Percentiles rank a stretch among this genome's conserved stretches.
Evolutionary conservation across 768 basidiomycete genomes (phyloP).

Genomic region (Rhodosporidiobolus sp.): DNA sequence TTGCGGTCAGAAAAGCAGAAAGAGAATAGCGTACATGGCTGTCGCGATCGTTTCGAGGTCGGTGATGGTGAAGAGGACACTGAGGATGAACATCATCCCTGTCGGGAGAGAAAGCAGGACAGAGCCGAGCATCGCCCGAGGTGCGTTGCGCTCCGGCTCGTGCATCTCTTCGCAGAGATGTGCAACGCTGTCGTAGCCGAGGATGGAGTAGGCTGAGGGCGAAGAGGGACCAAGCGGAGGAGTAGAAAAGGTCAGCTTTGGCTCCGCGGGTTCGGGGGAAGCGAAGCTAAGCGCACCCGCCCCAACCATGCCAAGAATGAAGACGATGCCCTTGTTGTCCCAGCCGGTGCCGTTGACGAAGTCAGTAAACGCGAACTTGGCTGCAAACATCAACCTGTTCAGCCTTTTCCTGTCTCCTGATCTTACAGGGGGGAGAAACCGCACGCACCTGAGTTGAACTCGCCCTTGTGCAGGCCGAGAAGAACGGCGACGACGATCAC

Average conservation of each 20-base stretch:
- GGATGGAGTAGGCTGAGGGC: background rate
- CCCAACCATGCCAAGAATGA: background rate
- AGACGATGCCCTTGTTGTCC: constrained; percentile 11
- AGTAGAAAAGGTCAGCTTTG: too few species aligned
- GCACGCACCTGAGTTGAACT: constrained; percentile 14
- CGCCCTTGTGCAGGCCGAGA: background rate
- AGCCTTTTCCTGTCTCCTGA: too few species aligned
- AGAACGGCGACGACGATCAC: background rate
- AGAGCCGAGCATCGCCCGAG: constrained; percentile 38
- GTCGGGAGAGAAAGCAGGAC: constrained; percentile 17
- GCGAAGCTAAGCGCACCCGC: background rate
- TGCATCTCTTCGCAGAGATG: constrained; percentile 25
- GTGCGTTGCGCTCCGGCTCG: constrained; percentile 24
- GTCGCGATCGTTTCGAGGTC: constrained; percentile 11
- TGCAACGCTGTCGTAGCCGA: constrained; percentile 3
- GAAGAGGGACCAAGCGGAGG: background rate
- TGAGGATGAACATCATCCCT: constrained; percentile 33
- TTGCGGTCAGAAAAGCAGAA: background rate
- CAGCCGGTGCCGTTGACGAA: constrained; percentile 41
- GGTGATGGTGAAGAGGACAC: constrained; percentile 36
- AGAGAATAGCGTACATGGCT: background rate
- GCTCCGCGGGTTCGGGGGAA: too few species aligned
- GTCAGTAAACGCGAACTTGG: constrained; percentile 33
- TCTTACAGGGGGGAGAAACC: too few species aligned
- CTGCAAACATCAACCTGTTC: background rate